Base-by-base conservation (phyloP, 768 basidiomycete genomes). In the Imleria badia region DNA sequence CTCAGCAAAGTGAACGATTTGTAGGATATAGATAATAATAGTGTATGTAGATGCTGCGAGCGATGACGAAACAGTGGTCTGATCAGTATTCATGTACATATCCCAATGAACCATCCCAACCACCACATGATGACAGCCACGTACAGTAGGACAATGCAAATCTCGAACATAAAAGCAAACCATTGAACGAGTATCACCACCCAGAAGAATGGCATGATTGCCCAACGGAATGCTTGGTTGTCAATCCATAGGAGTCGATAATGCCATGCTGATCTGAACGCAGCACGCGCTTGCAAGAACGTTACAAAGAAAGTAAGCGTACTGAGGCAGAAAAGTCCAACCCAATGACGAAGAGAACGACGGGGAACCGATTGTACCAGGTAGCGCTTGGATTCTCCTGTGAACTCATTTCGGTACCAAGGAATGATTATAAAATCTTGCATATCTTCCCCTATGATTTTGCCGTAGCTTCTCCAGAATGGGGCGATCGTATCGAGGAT, bases 401-500 rank as follows among this genome's bases (percentile, higher is more conserved):
- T 90, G 65, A 90, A 91, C 65, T 91, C 89, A 66, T 91, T 89
- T 33, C 89, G 82, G 58, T 91, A 91, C 62, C 88, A 79, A 8
- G 89, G 89, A 54, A 91, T 83, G 60, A 91, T 87, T 54, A 91
- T 81, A 65, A 91, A 91, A 57, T 89, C 87, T 44, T 85, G 83
- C 41, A 89, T 78, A 61, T 91, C 89, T 64, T 88, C 82, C 31
- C 87, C 86, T 48, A 91, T 89, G n/a, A 82, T 81, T 63, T 87
- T 89, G 48, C 89, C 89, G 56, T 91, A 89, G 33, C 79, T 87
- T 57, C 89, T 77, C 89, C 89, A 91, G 64, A 91, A 81, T 0
- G 89, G 89, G 1, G 89, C 83, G 14, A 91, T 84, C 3, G 82
- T 85, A 62, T 90, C 89, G 41, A 91, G 76, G 45, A 91, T 70